Conservation (phyloP, 176 grass and related monocot species). For the Triticum timopheevii region DNA sequence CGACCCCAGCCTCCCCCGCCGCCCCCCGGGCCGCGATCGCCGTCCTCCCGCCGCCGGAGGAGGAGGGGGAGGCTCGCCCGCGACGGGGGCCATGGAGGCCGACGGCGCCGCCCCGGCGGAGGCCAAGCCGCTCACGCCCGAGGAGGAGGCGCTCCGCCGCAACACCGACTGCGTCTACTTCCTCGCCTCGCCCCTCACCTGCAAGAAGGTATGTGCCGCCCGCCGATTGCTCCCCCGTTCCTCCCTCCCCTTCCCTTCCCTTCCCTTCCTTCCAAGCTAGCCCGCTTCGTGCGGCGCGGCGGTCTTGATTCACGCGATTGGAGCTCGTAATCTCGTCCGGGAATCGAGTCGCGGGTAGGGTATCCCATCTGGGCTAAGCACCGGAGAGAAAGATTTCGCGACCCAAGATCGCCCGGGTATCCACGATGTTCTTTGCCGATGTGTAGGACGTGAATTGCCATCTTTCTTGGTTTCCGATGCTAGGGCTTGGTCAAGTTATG, state of each 20-base stretch:
- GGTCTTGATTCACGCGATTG: neutral
- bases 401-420: neutral
- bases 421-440: neutral
- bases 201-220: conserved; percentile 72
- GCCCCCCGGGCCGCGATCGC: conserved; percentile 1
- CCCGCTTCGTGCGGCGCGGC: neutral
- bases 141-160: conserved; percentile 79
- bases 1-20: neutral
- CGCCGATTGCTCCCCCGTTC: neutral
- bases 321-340: neutral
- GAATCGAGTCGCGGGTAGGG: neutral
- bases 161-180: conserved; percentile 98
- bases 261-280: neutral
- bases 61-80: neutral
- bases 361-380: neutral
- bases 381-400: neutral
- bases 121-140: conserved; percentile 50
- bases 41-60: neutral
- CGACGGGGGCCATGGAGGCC: conserved; percentile 51
- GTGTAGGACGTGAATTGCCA: neutral
- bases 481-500: neutral
- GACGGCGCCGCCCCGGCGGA: conserved; percentile 26
- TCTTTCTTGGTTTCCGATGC: neutral
- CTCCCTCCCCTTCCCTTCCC: neutral
- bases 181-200: conserved; percentile 94